phyloP scores from a whole-genome alignment of 2,329 filamentous ascomycete genomes.

The Trichoderma sp. region DNA sequence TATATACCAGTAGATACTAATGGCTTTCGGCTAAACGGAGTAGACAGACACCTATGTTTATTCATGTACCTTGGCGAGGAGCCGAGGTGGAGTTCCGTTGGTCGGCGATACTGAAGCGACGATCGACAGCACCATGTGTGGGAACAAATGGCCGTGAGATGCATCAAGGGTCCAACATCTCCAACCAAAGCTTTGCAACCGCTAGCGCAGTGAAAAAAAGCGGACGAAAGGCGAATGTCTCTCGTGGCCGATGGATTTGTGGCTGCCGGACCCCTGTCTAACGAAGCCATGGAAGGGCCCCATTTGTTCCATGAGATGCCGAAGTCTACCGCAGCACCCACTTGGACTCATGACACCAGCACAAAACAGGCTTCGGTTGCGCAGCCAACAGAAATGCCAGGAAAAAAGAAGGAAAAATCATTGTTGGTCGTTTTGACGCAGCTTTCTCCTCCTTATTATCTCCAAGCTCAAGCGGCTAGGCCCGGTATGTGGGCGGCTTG shows the following conservation, averaged over 20 bases:
- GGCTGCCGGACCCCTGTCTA: constrained; percentile 4
- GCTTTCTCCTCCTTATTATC: neutral
- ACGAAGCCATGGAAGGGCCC: constrained; percentile 13
- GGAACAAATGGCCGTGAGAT: constrained; percentile 1
- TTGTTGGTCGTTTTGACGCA: neutral
- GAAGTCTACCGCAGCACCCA: constrained; percentile 14
- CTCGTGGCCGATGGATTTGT: constrained; percentile 6
- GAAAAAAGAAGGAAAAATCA: neutral
- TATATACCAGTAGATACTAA: neutral
- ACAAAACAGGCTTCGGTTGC: constrained; percentile 17
- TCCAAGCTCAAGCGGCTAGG: neutral
- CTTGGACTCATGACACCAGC: constrained; percentile 1
- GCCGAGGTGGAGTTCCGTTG: constrained; percentile 9
- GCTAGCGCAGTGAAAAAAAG: constrained; percentile 1
- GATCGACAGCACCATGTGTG: constrained; percentile 17
- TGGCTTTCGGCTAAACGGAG: neutral
- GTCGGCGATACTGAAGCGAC: constrained; percentile 4
- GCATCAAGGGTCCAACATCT: constrained; percentile 18
- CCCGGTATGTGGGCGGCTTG: neutral
- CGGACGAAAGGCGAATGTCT: neutral
- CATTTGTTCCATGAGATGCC: constrained; percentile 19
- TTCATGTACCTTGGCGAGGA: neutral
- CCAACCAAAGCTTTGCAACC: neutral
- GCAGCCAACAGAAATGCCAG: constrained; percentile 2
- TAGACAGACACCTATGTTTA: neutral